Percentiles rank a stretch among this genome's conserved stretches.
phyloP scores from a whole-genome alignment of 768 basidiomycete genomes.

The Boletus tomentosulus region DNA sequence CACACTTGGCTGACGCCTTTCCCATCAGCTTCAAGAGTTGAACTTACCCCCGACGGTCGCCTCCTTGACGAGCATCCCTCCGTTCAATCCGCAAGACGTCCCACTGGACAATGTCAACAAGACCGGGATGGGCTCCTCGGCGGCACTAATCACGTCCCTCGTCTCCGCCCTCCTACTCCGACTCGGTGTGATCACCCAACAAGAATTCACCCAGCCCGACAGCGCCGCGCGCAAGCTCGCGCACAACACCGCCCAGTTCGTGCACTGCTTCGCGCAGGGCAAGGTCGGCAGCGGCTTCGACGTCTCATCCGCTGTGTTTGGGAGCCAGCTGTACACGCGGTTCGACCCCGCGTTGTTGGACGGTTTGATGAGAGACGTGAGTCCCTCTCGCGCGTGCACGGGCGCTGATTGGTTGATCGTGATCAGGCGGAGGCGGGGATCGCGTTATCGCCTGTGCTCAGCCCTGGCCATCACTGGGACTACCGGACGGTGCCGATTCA shows the following conservation, averaged over 20 bases:
- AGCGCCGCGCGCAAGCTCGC: slow-evolving; percentile 57
- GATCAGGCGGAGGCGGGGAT: slow-evolving; percentile 12
- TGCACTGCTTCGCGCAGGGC: slow-evolving; percentile 95
- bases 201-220: slow-evolving; percentile 42
- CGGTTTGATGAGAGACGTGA: slow-evolving; percentile 25
- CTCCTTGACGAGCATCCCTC: slow-evolving; percentile 65
- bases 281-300: slow-evolving; percentile 99
- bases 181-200: slow-evolving; percentile 53
- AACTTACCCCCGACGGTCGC: slow-evolving; percentile 58
- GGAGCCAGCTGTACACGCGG: slow-evolving; percentile 88
- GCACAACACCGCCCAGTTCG: slow-evolving; percentile 91
- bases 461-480: slow-evolving; percentile 64
- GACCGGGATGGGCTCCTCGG: slow-evolving; percentile 95
- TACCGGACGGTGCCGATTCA: slow-evolving; percentile 63
- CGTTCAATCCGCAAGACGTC: slow-evolving; percentile 71
- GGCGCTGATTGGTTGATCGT: not conserved
- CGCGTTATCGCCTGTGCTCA: slow-evolving; percentile 51
- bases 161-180: slow-evolving; percentile 82
- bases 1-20: slow-evolving; percentile 1
- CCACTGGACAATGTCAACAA: slow-evolving; percentile 85
- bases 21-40: slow-evolving; percentile 54
- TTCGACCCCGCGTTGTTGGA: slow-evolving; percentile 59
- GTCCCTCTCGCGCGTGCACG: not conserved
- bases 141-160: slow-evolving; percentile 93
- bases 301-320: slow-evolving; percentile 89